A percentile compares a stretch with the other conserved stretches of the same genome.
Conservation (phyloP, 2,329 filamentous ascomycete genomes). For the Trichophyton benhamiae region DNA sequence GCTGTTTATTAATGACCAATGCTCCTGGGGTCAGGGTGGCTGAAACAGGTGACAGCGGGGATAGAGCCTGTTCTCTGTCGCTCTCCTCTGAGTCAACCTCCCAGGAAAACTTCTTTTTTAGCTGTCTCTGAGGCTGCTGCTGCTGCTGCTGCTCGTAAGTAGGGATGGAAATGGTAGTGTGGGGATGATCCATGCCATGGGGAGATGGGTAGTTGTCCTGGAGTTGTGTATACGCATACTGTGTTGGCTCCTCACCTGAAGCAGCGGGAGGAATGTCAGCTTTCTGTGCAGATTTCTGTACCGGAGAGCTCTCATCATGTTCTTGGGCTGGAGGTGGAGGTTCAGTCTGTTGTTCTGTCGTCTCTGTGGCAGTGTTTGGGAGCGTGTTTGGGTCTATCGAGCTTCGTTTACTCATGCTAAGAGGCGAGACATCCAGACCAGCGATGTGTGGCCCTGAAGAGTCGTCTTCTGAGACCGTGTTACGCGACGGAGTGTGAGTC, state of each 20-base stretch:
- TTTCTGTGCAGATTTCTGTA: neutral
- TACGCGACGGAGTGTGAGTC: neutral
- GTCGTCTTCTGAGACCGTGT: neutral
- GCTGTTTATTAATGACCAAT: neutral
- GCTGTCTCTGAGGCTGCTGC: neutral
- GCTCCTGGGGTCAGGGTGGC: neutral
- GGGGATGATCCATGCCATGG: neutral
- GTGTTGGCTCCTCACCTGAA: neutral
- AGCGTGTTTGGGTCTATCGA: neutral
- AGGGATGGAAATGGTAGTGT: neutral
- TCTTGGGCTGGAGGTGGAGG: neutral
- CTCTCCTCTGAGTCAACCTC: constrained; percentile 20
- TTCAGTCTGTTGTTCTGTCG: neutral
- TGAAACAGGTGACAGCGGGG: neutral
- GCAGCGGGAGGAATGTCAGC: neutral
- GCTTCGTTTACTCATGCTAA: neutral
- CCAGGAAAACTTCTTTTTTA: constrained; percentile 34
- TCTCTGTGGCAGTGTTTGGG: neutral
- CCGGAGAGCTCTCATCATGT: neutral
- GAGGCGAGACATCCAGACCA: neutral
- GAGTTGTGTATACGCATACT: neutral
- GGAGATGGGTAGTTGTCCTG: neutral
- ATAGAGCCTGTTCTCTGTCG: neutral
- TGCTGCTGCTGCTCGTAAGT: neutral
- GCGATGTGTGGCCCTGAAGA: neutral